Conservation (phyloP, 345 rosid genomes). For the Streptanthus diversifolius region DNA sequence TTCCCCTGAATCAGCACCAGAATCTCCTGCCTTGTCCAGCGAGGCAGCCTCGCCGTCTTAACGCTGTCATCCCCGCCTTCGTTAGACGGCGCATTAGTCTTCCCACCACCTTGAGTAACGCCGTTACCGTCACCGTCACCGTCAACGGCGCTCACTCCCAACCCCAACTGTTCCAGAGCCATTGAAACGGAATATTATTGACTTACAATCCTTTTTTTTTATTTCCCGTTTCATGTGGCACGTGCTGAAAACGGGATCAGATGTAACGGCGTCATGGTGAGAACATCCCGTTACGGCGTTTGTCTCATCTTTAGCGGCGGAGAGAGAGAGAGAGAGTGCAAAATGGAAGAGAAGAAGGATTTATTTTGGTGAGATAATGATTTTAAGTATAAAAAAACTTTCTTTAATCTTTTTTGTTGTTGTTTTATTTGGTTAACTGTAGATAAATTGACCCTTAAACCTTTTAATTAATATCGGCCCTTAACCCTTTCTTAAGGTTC, state of each 20-base stretch:
- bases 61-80: slow-evolving; percentile 60
- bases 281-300: slow-evolving; percentile 51
- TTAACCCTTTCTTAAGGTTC: slow-evolving; percentile 30
- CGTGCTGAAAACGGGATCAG: slow-evolving; percentile 22
- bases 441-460: slow-evolving; percentile 38
- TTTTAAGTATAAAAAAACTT: background rate
- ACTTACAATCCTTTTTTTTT: background rate
- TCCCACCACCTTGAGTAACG: slow-evolving; percentile 41
- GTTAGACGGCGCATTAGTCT: slow-evolving; percentile 29
- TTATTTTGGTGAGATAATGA: slow-evolving; percentile 22
- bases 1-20: slow-evolving; percentile 93
- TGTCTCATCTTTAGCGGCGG: slow-evolving; percentile 17
- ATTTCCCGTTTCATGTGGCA: background rate
- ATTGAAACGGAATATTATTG: slow-evolving; percentile 25
- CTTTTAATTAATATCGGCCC: slow-evolving; percentile 31
- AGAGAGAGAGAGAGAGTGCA: background rate
- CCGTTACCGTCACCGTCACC: slow-evolving; percentile 42
- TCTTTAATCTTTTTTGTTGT: background rate
- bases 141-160: slow-evolving; percentile 42
- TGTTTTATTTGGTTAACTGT: slow-evolving; percentile 7
- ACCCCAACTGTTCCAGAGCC: slow-evolving; percentile 54
- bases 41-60: slow-evolving; percentile 77
- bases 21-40: slow-evolving; percentile 98
- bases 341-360: slow-evolving; percentile 9
- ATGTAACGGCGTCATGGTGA: slow-evolving; percentile 47